phyloP scores from a whole-genome alignment of 1,139 yeast genomes.

The Magnusiomyces starmeri region DNA sequence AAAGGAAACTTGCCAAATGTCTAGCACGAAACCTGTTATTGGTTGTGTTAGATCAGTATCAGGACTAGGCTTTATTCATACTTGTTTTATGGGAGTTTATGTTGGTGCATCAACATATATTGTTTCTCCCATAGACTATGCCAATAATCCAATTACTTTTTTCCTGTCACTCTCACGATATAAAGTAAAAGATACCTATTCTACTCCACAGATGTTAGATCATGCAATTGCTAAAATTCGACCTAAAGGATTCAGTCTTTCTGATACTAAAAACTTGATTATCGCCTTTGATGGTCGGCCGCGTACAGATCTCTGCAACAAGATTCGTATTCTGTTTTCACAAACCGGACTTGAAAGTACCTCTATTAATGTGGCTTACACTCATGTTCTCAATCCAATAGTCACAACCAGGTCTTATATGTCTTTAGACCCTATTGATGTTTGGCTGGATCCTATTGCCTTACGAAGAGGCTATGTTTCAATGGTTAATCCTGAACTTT shows the following conservation, averaged over 20 bases:
- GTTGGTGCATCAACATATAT: constrained; percentile 81
- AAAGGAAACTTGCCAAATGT: constrained; percentile 85
- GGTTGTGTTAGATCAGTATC: constrained; percentile 82
- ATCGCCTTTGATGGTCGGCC: constrained; percentile 75
- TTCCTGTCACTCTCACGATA: constrained; percentile 66
- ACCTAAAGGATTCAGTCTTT: constrained; percentile 58
- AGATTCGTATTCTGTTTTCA: constrained; percentile 56
- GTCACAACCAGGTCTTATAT: constrained; percentile 80
- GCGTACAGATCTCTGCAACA: constrained; percentile 46
- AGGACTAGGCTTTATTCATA: constrained; percentile 83
- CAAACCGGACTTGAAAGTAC: constrained; percentile 60
- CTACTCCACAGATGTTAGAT: constrained; percentile 77
- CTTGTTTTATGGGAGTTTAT: constrained; percentile 74
- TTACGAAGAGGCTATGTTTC: constrained; percentile 81
- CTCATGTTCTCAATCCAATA: constrained; percentile 76
- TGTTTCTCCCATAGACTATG: constrained; percentile 71
- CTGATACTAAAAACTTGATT: constrained; percentile 73
- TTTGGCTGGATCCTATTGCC: constrained; percentile 82
- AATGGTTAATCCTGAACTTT: constrained; percentile 65
- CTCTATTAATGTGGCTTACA: constrained; percentile 70
- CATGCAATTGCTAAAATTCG: constrained; percentile 59
- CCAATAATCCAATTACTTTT: constrained; percentile 66
- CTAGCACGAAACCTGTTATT: constrained; percentile 62
- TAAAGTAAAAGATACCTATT: constrained; percentile 79
- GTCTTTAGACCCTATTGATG: constrained; percentile 81